A percentile compares a stretch with the other conserved stretches of the same genome.
Evolutionary conservation across 495 filamentous ascomycete genomes (phyloP).

Genomic region (Staphylotrichum tortipilum): DNA sequence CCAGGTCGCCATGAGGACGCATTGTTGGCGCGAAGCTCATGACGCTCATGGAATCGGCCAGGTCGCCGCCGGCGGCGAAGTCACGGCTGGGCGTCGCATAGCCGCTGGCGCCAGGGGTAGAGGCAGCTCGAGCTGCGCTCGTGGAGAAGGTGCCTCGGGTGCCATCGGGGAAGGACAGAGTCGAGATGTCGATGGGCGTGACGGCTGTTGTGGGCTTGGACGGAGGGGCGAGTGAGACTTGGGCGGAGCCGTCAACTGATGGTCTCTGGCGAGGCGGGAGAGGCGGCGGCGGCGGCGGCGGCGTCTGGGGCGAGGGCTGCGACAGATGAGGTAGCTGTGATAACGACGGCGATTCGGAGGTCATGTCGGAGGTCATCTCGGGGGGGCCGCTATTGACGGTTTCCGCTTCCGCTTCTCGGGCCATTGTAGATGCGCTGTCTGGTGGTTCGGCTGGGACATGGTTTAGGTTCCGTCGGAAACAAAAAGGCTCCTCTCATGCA

Average conservation of each 20-base stretch:
- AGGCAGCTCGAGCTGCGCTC: conserved; percentile 28
- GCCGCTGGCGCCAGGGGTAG: conserved; percentile 25
- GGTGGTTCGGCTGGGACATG: conserved; percentile 12
- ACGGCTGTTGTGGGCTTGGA: conserved; percentile 76
- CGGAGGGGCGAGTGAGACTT: conserved; percentile 42
- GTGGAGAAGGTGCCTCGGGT: conserved; percentile 54
- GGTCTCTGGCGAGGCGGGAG: conserved; percentile 52
- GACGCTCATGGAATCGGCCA: conserved; percentile 75
- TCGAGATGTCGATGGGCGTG: conserved; percentile 67
- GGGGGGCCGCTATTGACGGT: conserved; percentile 3
- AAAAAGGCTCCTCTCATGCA: neutral
- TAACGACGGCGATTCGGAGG: neutral
- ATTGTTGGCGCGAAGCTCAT: conserved; percentile 72
- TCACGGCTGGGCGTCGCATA: conserved; percentile 24
- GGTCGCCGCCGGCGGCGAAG: conserved; percentile 34
- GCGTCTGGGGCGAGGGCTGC: conserved; percentile 60
- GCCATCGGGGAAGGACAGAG: conserved; percentile 59
- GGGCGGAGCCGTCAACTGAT: conserved; percentile 20
- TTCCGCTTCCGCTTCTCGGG: conserved; percentile 14
- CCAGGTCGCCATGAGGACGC: conserved; percentile 64
- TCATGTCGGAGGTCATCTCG: neutral
- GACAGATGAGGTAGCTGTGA: conserved; percentile 9
- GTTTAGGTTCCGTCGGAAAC: neutral
- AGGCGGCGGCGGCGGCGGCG: conserved; percentile 30
- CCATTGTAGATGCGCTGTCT: conserved; percentile 18